Base-by-base conservation (phyloP, 352 stramenopile genomes). In the Globisporangium iwayamae region DNA sequence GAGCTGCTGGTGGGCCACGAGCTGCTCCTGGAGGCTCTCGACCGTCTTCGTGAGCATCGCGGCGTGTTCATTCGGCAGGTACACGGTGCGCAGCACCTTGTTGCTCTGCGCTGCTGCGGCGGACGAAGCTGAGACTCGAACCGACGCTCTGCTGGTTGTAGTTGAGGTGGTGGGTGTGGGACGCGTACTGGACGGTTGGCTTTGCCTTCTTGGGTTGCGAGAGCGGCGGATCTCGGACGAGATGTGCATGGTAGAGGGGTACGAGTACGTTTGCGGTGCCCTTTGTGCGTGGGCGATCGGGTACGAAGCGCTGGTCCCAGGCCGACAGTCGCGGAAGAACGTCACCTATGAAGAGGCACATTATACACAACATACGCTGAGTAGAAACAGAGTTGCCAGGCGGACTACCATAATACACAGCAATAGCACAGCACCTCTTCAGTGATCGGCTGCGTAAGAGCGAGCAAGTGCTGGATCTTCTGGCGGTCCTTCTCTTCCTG, bases 391-490 rank as follows among this genome's bases (percentile, higher is more conserved):
- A 28, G 25, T 28, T 48, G 2, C 20, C 53, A 60, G 20, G 1
- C 20, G 20, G 18, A 36, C 6, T 32, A 54, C 18, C 9, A 2
- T 3, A 10, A 60, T 48, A 14, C 6, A 30, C 1, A 48, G 22
- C 1, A 14, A 1, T 25, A 56, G 6, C 6, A 16, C 1, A 14
- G 13, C 8, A 91, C 77, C 63, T 91, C 83, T 65, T 96, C 85
- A 0, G 73, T 78, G 57, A 94, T 81, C 0, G 89, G 89, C 62
- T 96, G 81, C 30, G 89, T 95, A 22, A 96, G 74, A 47, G 75
- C 72, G 43, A 96, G 71, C 45, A 96, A 66, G 25, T 93, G 82
- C 65, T 93, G 85, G 63, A 96, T 93, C 53, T 93, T 91, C 39
- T 79, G 71, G 16, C 86, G 68, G 59, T 96, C 86, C 41, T 89